Evolutionary conservation across 192 early-diverging fungal species (phyloP).

Genomic region (Pecoramyces ruminantium): DNA sequence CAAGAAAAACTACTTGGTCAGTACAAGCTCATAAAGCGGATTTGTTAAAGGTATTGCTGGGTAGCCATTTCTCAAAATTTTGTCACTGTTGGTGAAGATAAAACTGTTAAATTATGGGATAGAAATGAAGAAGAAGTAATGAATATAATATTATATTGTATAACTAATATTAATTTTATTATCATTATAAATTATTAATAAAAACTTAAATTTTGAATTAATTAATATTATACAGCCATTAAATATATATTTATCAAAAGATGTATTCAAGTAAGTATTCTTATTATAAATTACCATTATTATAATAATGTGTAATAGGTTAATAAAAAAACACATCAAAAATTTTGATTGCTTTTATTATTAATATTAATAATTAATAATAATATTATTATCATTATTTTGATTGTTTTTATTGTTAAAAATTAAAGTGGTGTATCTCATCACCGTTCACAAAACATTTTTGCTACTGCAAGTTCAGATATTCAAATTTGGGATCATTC

Average conservation of each 20-base stretch:
- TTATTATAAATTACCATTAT: too few species aligned
- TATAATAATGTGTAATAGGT: too few species aligned
- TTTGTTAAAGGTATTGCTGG: slow-evolving; percentile 74
- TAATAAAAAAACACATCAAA: too few species aligned
- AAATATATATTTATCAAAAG: slow-evolving; percentile 60
- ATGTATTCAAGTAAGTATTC: slow-evolving; percentile 30
- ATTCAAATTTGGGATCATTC: slow-evolving; percentile 81
- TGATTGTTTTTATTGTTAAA: too few species aligned
- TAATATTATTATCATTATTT: too few species aligned
- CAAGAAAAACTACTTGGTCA: slow-evolving; percentile 59
- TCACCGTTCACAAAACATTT: slow-evolving; percentile 62
- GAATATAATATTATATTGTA: too few species aligned
- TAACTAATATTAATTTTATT: too few species aligned
- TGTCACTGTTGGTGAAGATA: slow-evolving; percentile 85
- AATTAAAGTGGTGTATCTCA: slow-evolving; percentile 62
- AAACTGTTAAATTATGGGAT: slow-evolving; percentile 87
- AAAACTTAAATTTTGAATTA: too few species aligned
- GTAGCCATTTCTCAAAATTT: slow-evolving; percentile 51
- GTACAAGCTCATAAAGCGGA: slow-evolving; percentile 57
- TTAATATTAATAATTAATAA: too few species aligned
- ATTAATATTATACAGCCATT: slow-evolving; percentile 44
- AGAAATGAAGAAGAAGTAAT: slow-evolving; percentile 13
- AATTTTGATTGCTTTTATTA: too few species aligned
- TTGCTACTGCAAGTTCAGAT: slow-evolving; percentile 73
- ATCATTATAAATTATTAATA: too few species aligned